These are phyloP conservation scores for Geotrichum bryndzae DNA, from an alignment of 1,139 yeast species.

Conservation along the genomic window DNA sequence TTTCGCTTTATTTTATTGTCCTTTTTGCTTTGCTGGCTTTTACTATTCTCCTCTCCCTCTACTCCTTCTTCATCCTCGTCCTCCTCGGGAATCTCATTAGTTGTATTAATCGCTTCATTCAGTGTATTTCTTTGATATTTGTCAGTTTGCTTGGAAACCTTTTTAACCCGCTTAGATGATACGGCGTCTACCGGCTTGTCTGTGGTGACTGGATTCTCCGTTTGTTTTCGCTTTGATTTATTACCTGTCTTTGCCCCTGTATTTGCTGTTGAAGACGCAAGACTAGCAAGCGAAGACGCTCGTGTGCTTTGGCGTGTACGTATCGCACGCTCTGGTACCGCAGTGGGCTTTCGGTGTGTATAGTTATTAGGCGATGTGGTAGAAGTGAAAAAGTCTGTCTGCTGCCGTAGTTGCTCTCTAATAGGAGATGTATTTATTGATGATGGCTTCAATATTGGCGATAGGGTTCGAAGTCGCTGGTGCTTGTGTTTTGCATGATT, in stretches of 20 bases:
- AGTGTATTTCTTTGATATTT: background rate
- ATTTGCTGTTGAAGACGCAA: background rate
- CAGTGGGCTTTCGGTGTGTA: background rate
- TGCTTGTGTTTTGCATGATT: background rate
- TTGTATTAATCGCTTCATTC: background rate
- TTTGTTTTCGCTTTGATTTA: background rate
- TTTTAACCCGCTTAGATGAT: background rate
- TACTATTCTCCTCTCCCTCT: conserved; percentile 3
- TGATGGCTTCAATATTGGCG: background rate
- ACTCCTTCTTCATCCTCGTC: conserved; percentile 12
- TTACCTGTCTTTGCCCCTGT: background rate
- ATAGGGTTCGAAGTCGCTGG: background rate
- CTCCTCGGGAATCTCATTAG: background rate
- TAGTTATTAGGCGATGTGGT: background rate
- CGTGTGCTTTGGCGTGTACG: background rate
- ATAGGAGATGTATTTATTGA: background rate
- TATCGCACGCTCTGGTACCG: background rate
- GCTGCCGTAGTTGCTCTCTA: background rate
- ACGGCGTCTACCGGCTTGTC: background rate
- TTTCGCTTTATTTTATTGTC: conserved; percentile 7
- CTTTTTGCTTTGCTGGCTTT: background rate
- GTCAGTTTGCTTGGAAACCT: background rate
- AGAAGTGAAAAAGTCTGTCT: background rate
- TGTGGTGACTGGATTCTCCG: background rate
- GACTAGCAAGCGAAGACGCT: background rate